These are phyloP conservation scores for Tylopilus subfusipes DNA, from an alignment of 768 basidiomycete genomes.

Conservation along the genomic window DNA sequence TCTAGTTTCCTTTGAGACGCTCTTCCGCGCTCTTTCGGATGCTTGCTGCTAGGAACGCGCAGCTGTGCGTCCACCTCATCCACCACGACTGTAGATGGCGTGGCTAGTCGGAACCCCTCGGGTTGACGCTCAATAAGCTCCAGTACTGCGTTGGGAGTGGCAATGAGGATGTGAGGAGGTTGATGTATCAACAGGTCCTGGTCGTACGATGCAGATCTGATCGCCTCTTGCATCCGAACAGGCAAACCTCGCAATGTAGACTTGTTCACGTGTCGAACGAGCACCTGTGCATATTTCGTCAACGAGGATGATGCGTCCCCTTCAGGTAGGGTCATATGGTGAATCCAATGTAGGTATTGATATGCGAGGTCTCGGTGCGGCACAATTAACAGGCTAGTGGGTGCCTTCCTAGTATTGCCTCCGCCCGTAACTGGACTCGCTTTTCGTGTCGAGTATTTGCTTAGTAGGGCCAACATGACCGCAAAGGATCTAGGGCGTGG, in stretches of 20 bases:
- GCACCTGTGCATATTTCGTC: slow-evolving; percentile 50
- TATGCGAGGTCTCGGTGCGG: slow-evolving; percentile 72
- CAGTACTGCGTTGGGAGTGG: slow-evolving; percentile 65
- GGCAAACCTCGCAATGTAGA: slow-evolving; percentile 17
- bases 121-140: slow-evolving; percentile 49
- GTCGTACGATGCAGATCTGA: slow-evolving; percentile 27
- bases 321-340: slow-evolving; percentile 40
- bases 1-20: slow-evolving; percentile 38
- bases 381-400: slow-evolving; percentile 60
- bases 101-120: slow-evolving; percentile 41
- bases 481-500: slow-evolving; percentile 60
- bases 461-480: slow-evolving; percentile 60
- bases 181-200: slow-evolving; percentile 36
- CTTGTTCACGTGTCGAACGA: slow-evolving; percentile 50
- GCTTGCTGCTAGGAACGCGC: slow-evolving; percentile 41
- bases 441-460: slow-evolving; percentile 42
- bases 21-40: slow-evolving; percentile 38
- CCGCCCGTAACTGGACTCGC: slow-evolving; percentile 9
- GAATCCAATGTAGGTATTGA: slow-evolving; percentile 65
- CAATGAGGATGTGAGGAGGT: slow-evolving; percentile 66
- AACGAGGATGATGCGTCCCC: slow-evolving; percentile 35
- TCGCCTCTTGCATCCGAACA: slow-evolving; percentile 27
- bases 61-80: slow-evolving; percentile 78
- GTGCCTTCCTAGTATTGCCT: slow-evolving; percentile 27
- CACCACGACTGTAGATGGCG: slow-evolving; percentile 58